A percentile compares a stretch with the other conserved stretches of the same genome.
Evolutionary conservation across 192 early-diverging fungal species (phyloP).

Genomic region (Entomortierella lignicola): DNA sequence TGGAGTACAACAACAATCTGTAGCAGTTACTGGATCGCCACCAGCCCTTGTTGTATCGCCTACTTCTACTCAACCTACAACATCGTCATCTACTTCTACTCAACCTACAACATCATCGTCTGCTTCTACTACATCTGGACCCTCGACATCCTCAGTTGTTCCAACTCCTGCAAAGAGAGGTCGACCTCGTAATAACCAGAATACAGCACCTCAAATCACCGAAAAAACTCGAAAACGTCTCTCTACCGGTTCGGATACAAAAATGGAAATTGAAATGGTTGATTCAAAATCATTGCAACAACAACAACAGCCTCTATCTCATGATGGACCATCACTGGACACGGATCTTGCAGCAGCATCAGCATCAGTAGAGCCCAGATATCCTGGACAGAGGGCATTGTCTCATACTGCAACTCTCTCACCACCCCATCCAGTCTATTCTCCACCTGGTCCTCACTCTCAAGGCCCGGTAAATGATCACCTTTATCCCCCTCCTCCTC

Average conservation of each 20-base stretch:
- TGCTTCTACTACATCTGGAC: neutral
- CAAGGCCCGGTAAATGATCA: neutral
- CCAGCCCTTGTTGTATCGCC: neutral
- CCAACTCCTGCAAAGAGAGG: conserved; percentile 44
- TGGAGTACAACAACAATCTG: no score
- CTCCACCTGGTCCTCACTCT: neutral
- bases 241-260: neutral
- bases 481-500: conserved; percentile 10
- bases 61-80: conserved; percentile 20
- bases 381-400: no score
- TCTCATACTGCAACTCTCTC: no score
- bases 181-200: conserved; percentile 35
- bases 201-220: no score
- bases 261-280: neutral
- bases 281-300: conserved; percentile 8
- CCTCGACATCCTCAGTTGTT: conserved; percentile 5
- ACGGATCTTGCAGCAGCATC: no score
- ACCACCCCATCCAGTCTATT: no score
- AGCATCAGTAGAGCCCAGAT: no score
- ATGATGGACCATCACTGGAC: no score
- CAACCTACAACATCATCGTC: conserved; percentile 19
- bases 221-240: conserved; percentile 6
- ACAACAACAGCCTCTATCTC: no score
- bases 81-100: conserved; percentile 16
- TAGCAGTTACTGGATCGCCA: conserved; percentile 15